Conservation (phyloP, 2,329 filamentous ascomycete genomes). For the Ascochyta viciae-villosae region DNA sequence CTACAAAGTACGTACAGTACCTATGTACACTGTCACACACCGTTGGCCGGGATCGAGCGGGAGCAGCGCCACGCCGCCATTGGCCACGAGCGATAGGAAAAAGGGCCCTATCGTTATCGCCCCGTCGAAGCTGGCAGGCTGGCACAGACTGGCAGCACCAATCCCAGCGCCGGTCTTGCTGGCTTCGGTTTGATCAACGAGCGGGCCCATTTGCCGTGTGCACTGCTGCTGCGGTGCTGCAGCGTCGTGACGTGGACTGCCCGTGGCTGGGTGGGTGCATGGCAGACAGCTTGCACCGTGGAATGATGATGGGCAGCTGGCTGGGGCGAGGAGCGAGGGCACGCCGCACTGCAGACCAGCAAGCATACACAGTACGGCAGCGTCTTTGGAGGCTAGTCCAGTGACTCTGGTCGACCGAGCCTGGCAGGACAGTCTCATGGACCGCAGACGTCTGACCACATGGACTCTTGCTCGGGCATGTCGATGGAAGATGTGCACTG, state of each 20-base stretch:
- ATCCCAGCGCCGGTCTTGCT: constrained; percentile 28
- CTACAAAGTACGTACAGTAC: constrained; percentile 9
- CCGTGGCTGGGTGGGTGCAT: constrained; percentile 11
- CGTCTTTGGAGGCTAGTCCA: too few species aligned
- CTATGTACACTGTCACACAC: constrained; percentile 26
- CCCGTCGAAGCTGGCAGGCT: constrained; percentile 26
- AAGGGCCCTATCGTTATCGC: constrained; percentile 35
- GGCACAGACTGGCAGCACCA: constrained; percentile 17
- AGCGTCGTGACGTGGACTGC: constrained; percentile 31
- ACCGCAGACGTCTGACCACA: constrained; percentile 10
- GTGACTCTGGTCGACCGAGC: not conserved
- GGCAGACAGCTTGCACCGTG: constrained; percentile 1
- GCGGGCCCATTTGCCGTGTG: constrained; percentile 23
- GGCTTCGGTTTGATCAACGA: constrained; percentile 41
- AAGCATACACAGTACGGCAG: not conserved
- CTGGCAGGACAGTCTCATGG: constrained; percentile 1
- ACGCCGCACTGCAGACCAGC: not conserved
- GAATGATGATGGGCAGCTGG: constrained; percentile 14
- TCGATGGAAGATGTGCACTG: constrained; percentile 16
- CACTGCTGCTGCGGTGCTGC: constrained; percentile 19
- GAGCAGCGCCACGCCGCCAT: constrained; percentile 34
- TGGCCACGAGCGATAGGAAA: constrained; percentile 24
- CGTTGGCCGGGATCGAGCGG: constrained; percentile 37
- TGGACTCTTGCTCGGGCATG: constrained; percentile 17
- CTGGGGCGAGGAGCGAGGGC: constrained; percentile 5